These are phyloP conservation scores for Stentor roeselii DNA, from an alignment of 73 alveolate species.

Conservation along the genomic window DNA sequence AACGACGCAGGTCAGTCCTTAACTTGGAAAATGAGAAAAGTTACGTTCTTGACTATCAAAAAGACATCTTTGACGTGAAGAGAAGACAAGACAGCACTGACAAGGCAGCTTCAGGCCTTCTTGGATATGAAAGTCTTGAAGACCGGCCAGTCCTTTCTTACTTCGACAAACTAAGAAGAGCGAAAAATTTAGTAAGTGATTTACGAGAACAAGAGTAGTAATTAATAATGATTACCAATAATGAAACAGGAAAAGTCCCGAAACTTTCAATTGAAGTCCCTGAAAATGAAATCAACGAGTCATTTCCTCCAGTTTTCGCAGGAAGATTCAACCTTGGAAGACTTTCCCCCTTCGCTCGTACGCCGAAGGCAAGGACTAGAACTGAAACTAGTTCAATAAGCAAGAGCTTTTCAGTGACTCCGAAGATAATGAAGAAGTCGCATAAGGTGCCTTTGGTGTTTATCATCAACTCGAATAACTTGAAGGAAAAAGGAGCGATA, in stretches of 20 bases:
- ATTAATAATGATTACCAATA: not conserved
- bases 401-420: not conserved
- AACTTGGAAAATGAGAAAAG: not conserved
- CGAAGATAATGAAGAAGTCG: not conserved
- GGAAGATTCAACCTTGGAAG: not conserved
- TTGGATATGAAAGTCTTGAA: not conserved
- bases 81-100: not conserved
- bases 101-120: not conserved
- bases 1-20: not conserved
- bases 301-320: not conserved
- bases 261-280: not conserved
- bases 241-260: not conserved
- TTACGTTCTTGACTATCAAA: not conserved
- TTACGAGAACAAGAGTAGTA: not conserved
- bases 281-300: not conserved
- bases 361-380: not conserved
- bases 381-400: not conserved
- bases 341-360: not conserved
- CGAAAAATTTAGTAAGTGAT: not conserved
- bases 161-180: slow-evolving; percentile 17
- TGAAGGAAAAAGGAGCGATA: not conserved
- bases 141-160: not conserved
- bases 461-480: not conserved
- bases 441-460: not conserved
- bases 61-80: not conserved